Conservation (phyloP, 768 basidiomycete genomes). For the Russula earlei region DNA sequence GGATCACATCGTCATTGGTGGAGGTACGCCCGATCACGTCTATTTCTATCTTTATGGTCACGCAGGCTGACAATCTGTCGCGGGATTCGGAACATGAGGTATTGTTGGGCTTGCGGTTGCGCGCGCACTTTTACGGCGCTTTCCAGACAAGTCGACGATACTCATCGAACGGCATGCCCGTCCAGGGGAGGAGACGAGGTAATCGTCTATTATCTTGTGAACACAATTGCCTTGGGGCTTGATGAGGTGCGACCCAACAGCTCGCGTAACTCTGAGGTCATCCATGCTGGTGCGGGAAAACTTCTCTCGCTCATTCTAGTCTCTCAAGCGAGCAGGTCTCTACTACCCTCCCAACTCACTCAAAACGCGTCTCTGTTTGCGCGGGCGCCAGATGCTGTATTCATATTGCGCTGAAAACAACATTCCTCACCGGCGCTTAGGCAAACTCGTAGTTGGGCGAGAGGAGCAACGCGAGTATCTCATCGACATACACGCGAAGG, state of each 20-base stretch:
- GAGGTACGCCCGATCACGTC: conserved; percentile 41
- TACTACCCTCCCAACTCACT: conserved; percentile 79
- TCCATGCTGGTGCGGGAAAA: conserved; percentile 62
- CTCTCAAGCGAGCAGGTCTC: conserved; percentile 40
- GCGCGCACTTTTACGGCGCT: conserved; percentile 53
- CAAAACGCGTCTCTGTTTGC: conserved; percentile 79
- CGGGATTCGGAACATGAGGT: conserved; percentile 38
- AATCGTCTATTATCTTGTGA: conserved; percentile 3
- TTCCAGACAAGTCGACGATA: conserved; percentile 61
- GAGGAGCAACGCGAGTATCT: conserved; percentile 62
- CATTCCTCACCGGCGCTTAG: conserved; percentile 63
- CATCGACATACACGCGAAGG: conserved; percentile 54
- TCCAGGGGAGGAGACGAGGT: conserved; percentile 86
- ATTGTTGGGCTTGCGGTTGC: conserved; percentile 84
- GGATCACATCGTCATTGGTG: conserved; percentile 84
- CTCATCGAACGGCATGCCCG: conserved; percentile 69
- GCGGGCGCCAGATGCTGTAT: conserved; percentile 81
- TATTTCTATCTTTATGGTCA: background rate
- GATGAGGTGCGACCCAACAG: conserved; percentile 31
- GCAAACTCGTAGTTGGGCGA: conserved; percentile 85
- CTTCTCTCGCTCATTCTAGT: background rate
- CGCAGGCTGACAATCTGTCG: background rate
- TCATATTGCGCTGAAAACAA: conserved; percentile 51
- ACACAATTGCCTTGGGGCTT: background rate
- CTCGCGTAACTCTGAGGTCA: conserved; percentile 91